A percentile compares a stretch with the other conserved stretches of the same genome.
phyloP scores from a whole-genome alignment of 75 land plant genomes.

The Larix kaempferi region DNA sequence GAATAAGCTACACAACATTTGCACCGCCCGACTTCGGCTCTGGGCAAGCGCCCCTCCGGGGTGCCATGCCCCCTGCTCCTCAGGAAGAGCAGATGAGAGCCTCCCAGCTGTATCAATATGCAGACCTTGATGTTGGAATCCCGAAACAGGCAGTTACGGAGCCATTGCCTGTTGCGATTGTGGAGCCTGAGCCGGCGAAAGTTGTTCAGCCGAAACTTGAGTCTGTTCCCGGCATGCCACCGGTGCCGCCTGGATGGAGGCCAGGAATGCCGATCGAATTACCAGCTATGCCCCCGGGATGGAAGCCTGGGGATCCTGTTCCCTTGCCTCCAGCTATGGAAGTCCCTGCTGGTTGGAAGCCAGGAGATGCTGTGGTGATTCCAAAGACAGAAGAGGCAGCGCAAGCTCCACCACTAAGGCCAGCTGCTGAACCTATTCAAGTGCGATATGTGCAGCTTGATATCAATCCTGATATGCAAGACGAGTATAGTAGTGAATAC shows the following conservation, averaged over 20 bases:
- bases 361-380: slow-evolving; percentile 33
- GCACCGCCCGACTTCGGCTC: slow-evolving; percentile 91
- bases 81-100: slow-evolving; percentile 92
- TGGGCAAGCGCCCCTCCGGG: slow-evolving; percentile 71
- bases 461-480: slow-evolving; percentile 67
- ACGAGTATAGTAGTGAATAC: slow-evolving; percentile 86
- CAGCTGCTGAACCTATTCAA: slow-evolving; percentile 56
- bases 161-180: slow-evolving; percentile 25
- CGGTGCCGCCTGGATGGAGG: slow-evolving; percentile 75
- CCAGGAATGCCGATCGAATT: slow-evolving; percentile 85
- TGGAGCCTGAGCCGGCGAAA: slow-evolving; percentile 18
- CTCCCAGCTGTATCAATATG: slow-evolving; percentile 67
- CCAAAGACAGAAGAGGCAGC: slow-evolving; percentile 17
- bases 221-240: slow-evolving; percentile 26
- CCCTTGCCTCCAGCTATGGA: slow-evolving; percentile 59
- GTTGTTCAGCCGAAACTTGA: background rate
- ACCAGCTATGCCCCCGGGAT: slow-evolving; percentile 80
- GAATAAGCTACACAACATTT: slow-evolving; percentile 93
- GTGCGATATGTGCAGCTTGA: slow-evolving; percentile 82
- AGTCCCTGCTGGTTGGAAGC: slow-evolving; percentile 27
- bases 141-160: slow-evolving; percentile 44
- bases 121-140: slow-evolving; percentile 76
- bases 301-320: slow-evolving; percentile 95
- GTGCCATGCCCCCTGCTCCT: slow-evolving; percentile 92
- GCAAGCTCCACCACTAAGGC: slow-evolving; percentile 15